Conservation (phyloP, 2,329 filamentous ascomycete species). For the Fusarium sp. region DNA sequence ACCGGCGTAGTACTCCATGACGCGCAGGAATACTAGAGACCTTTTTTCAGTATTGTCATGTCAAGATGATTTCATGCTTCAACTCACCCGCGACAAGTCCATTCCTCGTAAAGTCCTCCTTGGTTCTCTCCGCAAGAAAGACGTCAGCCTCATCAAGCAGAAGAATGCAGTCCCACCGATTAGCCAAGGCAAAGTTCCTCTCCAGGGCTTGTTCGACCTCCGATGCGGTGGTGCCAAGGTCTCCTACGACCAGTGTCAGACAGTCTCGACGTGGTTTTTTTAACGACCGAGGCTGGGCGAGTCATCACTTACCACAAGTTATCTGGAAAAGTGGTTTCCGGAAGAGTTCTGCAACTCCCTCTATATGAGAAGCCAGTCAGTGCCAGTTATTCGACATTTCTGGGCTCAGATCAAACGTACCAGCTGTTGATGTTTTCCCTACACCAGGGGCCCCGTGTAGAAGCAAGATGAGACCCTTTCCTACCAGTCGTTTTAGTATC, state of each 20-base stretch:
- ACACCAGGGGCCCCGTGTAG: constrained; percentile 22
- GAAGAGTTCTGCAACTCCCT: constrained; percentile 27
- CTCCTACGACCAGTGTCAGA: not conserved
- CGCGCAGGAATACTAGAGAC: constrained; percentile 13
- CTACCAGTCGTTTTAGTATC: not conserved
- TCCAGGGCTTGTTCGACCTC: constrained; percentile 14
- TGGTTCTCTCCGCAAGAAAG: constrained; percentile 10
- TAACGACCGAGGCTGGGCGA: too few relatives aligned
- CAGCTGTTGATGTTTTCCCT: constrained; percentile 25
- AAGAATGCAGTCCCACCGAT: constrained; percentile 12
- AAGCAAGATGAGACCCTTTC: constrained; percentile 20
- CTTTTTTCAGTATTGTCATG: too few relatives aligned
- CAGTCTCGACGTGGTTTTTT: too few relatives aligned
- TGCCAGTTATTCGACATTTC: not conserved
- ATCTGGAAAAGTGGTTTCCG: constrained; percentile 17
- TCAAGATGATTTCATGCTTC: too few relatives aligned
- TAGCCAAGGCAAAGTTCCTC: constrained; percentile 18
- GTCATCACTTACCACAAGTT: constrained; percentile 18
- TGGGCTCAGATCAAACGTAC: not conserved
- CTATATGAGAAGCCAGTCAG: not conserved
- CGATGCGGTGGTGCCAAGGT: not conserved
- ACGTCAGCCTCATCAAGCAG: constrained; percentile 26
- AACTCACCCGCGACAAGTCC: not conserved
- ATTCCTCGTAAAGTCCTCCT: constrained; percentile 20
- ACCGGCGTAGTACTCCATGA: constrained; percentile 25